Conservation (phyloP, 1,139 yeast species). For the Yamadazyma trypodendri region DNA sequence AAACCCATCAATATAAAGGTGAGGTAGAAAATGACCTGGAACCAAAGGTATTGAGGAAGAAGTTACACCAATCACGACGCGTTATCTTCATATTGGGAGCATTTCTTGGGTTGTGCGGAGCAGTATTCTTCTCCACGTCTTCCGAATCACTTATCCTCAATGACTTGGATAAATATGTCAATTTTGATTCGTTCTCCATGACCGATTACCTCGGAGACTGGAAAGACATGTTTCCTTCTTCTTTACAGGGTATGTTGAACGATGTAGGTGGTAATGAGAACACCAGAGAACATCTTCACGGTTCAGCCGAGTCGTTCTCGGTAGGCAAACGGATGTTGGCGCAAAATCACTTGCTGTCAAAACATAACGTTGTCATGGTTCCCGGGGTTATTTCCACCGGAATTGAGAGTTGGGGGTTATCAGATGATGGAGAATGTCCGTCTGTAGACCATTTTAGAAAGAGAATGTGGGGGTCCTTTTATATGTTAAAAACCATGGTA, state of each 20-base stretch:
- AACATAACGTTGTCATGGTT: conserved; percentile 83
- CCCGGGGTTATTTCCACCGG: conserved; percentile 98
- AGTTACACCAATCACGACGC: conserved; percentile 41
- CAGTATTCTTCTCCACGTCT: conserved; percentile 59
- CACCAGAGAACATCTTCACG: conserved; percentile 33
- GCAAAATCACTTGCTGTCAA: conserved; percentile 50
- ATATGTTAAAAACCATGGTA: conserved; percentile 90
- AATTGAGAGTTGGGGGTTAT: conserved; percentile 86
- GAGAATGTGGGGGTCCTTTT: conserved; percentile 94
- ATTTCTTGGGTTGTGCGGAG: conserved; percentile 62
- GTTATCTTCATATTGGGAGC: conserved; percentile 60
- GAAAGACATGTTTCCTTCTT: conserved; percentile 66
- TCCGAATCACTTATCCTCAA: conserved; percentile 38
- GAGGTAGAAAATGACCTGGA: conserved; percentile 7
- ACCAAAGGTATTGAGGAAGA: conserved; percentile 18
- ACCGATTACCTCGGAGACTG: conserved; percentile 47
- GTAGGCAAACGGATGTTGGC: conserved; percentile 70
- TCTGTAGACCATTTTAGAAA: conserved; percentile 82
- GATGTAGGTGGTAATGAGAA: conserved; percentile 44
- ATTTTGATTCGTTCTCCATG: conserved; percentile 46
- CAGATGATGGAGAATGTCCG: conserved; percentile 66
- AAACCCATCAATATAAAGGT: conserved; percentile 3
- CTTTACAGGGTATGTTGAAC: conserved; percentile 58
- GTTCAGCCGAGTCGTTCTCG: conserved; percentile 79
- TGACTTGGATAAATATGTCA: conserved; percentile 56